Evolutionary conservation across 768 basidiomycete species (phyloP).

Genomic region (Boletus fagicola): DNA sequence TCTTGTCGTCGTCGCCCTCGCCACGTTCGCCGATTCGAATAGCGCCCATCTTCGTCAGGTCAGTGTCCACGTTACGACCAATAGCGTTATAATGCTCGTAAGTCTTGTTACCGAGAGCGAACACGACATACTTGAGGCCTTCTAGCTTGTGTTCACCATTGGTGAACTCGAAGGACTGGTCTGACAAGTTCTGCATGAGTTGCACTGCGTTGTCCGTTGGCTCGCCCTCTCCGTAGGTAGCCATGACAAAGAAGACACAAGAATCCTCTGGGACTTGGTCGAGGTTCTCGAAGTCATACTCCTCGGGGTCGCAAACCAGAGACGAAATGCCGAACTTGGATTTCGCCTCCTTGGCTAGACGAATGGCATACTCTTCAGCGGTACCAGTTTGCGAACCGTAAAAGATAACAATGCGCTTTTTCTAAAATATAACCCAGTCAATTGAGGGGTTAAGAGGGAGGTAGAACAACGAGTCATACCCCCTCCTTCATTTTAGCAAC

Average conservation of each 20-base stretch:
- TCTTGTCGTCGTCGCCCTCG: constrained; percentile 98
- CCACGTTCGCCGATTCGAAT: constrained; percentile 83
- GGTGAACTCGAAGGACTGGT: constrained; percentile 84
- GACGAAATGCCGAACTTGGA: constrained; percentile 93
- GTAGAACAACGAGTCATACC: constrained; percentile 47
- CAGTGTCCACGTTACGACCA: constrained; percentile 70
- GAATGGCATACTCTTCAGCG: constrained; percentile 96
- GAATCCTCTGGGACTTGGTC: constrained; percentile 86
- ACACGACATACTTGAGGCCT: constrained; percentile 92
- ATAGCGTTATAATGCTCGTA: constrained; percentile 98
- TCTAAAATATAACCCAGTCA: constrained; percentile 46
- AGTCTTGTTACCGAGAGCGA: constrained; percentile 88
- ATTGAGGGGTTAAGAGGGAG: constrained; percentile 4
- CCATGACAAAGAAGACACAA: constrained; percentile 92
- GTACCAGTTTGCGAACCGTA: constrained; percentile 99
- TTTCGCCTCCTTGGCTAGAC: constrained; percentile 97
- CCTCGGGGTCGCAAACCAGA: constrained; percentile 96
- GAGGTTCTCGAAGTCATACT: constrained; percentile 97
- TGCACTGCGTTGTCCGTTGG: constrained; percentile 97
- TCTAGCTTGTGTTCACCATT: constrained; percentile 72
- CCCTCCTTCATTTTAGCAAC: constrained; percentile 91
- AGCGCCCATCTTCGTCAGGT: constrained; percentile 78
- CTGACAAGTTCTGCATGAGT: constrained; percentile 88
- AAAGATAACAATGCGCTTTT: constrained; percentile 95
- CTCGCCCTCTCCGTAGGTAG: constrained; percentile 98